A percentile compares a stretch with the other conserved stretches of the same genome.
Conservation (phyloP, 176 grass and related monocot genomes). For the Dendrocalamus sinicus region DNA sequence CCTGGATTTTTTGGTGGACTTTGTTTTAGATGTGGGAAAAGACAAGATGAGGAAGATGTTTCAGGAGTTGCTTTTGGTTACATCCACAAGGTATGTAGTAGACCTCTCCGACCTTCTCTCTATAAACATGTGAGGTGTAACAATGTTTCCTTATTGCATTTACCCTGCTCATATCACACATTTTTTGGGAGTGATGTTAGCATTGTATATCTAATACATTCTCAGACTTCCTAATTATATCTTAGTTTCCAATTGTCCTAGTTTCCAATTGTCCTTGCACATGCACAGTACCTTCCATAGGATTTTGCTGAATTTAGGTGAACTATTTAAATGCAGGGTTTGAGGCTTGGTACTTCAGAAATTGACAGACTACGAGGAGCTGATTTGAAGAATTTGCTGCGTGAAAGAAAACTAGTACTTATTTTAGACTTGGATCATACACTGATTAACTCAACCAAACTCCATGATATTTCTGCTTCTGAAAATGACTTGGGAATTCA, state of each 20-base stretch:
- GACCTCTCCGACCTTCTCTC: not conserved
- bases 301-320: not conserved
- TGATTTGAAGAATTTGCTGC: slow-evolving; percentile 78
- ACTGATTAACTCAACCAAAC: slow-evolving; percentile 76
- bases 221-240: not conserved
- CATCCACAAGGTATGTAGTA: slow-evolving; percentile 72
- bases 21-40: slow-evolving; percentile 59
- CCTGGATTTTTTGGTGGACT: slow-evolving; percentile 72
- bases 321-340: slow-evolving; percentile 59
- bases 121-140: not conserved
- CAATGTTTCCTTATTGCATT: slow-evolving; percentile 23
- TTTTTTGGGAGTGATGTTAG: not conserved
- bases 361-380: slow-evolving; percentile 67
- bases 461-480: slow-evolving; percentile 62
- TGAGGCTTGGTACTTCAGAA: slow-evolving; percentile 73
- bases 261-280: slow-evolving; percentile 25
- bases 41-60: slow-evolving; percentile 68
- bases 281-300: not conserved
- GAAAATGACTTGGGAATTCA: slow-evolving; percentile 74
- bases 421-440: slow-evolving; percentile 96
- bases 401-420: slow-evolving; percentile 69
- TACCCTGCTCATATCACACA: not conserved
- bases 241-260: slow-evolving; percentile 9
- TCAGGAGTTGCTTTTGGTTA: slow-evolving; percentile 82
- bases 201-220: not conserved